phyloP scores from a whole-genome alignment of 2,329 filamentous ascomycete species.

The Escovopsis sp. region DNA sequence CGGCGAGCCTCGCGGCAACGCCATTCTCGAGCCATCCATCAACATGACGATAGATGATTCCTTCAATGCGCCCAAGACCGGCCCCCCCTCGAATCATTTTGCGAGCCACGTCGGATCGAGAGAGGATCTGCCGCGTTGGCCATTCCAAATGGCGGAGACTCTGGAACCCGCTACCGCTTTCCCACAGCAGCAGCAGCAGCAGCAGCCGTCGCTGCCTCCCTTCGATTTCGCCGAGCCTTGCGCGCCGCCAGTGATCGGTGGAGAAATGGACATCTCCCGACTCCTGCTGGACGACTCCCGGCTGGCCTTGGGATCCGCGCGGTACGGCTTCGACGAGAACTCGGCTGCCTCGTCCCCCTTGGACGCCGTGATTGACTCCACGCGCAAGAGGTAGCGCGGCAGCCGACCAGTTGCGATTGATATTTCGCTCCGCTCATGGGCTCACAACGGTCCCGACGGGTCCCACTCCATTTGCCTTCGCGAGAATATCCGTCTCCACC shows the following conservation, averaged over 20 bases:
- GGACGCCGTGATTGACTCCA: constrained; percentile 5
- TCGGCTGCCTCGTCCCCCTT: constrained; percentile 12
- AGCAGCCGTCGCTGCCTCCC: constrained; percentile 9
- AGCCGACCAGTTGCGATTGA: too few species aligned
- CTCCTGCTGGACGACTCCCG: constrained; percentile 40
- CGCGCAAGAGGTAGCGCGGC: constrained; percentile 1
- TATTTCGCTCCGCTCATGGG: too few species aligned
- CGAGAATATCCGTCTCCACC: too few species aligned
- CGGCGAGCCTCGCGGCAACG: constrained; percentile 24
- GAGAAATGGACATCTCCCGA: constrained; percentile 48
- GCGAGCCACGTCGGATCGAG: constrained; percentile 25
- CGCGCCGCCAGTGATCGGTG: constrained; percentile 25
- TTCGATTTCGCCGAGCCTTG: constrained; percentile 31
- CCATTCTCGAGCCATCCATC: constrained; percentile 35
- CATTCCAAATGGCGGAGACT: constrained; percentile 19
- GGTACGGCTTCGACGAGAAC: constrained; percentile 13
- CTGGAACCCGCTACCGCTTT: constrained; percentile 10
- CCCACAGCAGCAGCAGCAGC: too few species aligned
- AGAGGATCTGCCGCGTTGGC: constrained; percentile 33
- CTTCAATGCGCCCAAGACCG: constrained; percentile 22
- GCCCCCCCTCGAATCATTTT: constrained; percentile 19
- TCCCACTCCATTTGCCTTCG: background rate
- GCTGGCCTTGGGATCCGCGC: constrained; percentile 10
- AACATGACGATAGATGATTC: constrained; percentile 33
- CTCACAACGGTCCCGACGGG: background rate